Base-by-base conservation (phyloP, 2,329 filamentous ascomycete genomes). In the Zelopaecilomyces penicillatus region DNA sequence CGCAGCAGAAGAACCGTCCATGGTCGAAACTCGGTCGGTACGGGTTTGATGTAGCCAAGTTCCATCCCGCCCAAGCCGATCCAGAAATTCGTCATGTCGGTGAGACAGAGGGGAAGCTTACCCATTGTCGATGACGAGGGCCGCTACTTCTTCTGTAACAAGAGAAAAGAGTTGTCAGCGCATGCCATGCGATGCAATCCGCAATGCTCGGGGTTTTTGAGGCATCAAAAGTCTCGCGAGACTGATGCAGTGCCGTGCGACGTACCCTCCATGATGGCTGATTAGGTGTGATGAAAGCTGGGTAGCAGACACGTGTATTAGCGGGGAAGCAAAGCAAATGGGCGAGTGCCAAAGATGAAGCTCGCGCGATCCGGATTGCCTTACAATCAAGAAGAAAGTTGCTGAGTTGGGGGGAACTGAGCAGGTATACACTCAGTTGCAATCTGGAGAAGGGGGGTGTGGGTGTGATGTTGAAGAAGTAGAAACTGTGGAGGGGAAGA, bases 41-140 rank as follows among this genome's bases (percentile, higher is more conserved):
- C 3, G 19, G 19, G 19, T 19, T 19, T 19, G 19, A 19, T 19
- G 19, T 19, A 19, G 19, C 19, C 19, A 19, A 19, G 19, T 19
- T 19, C 19, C 19, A 19, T 19, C 19, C 19, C 19, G 19, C 19
- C 19, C 19, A 19, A 19, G 19, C 19, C 19, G 19, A 19, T 19
- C 19, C 19, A 19, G 19, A 19, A 19, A 19, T 19, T 19, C 48
- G 51, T 50, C 58, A 58, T 58, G 63, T 62, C 59, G 59, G 59
- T 63, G 63, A 65, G 59, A 57, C 54, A 61, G 54, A 50, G 50
- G 56, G 57, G 57, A 64, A 74, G 78, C 90, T 87, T 91, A 98
- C 93, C 93, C 93, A 97, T 98, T 98, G 90, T 98, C 93, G 78
- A 98, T 97, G 76, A 98, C 93, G 87, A 98, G 90, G 75, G 93